phyloP scores from a whole-genome alignment of 495 filamentous ascomycete genomes.

The Emericellopsis terricola region DNA sequence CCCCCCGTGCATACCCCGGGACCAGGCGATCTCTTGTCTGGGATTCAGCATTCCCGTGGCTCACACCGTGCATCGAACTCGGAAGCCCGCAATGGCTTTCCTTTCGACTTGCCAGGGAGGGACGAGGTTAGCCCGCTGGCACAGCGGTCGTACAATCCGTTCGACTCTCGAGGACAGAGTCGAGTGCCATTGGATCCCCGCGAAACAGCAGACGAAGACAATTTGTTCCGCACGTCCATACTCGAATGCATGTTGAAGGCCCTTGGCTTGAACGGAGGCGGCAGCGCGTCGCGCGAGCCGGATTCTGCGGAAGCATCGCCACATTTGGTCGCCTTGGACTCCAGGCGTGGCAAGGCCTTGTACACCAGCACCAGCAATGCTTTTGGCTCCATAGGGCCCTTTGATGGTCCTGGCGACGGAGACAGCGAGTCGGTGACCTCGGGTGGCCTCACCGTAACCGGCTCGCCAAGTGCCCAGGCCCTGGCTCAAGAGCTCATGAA shows the following conservation, averaged over 20 bases:
- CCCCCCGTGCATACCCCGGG: constrained; percentile 27
- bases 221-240: constrained; percentile 73
- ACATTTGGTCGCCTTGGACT: constrained; percentile 68
- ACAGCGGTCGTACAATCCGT: constrained; percentile 37
- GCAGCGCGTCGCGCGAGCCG: constrained; percentile 42
- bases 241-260: constrained; percentile 92
- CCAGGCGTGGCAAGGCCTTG: constrained; percentile 63
- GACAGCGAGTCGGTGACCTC: constrained; percentile 76
- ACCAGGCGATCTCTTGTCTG: constrained; percentile 66
- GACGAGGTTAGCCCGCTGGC: constrained; percentile 35
- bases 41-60: constrained; percentile 53
- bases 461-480: constrained; percentile 25
- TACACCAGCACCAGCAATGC: constrained; percentile 51
- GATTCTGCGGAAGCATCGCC: constrained; percentile 74
- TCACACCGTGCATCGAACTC: background rate
- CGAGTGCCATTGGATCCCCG: constrained; percentile 41
- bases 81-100: background rate
- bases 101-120: background rate
- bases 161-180: constrained; percentile 34
- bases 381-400: constrained; percentile 87
- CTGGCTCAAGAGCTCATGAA: constrained; percentile 60
- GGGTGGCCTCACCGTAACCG: constrained; percentile 25
- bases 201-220: constrained; percentile 69
- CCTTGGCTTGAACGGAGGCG: constrained; percentile 59
- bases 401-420: constrained; percentile 63